Conservation (phyloP, 495 filamentous ascomycete species). For the Beverwykella pulmonaria region DNA sequence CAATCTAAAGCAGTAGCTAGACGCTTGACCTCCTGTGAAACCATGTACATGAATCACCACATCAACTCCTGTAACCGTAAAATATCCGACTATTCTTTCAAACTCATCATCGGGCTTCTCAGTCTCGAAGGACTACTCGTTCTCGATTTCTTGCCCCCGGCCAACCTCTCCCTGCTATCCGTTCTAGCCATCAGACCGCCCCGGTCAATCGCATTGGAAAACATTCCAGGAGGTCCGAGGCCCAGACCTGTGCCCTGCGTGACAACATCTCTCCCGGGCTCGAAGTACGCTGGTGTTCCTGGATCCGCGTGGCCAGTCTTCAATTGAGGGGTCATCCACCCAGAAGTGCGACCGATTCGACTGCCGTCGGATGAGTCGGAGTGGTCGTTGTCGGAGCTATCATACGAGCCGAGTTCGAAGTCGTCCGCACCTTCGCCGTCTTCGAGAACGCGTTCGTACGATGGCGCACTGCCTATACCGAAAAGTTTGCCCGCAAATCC, state of each 20-base stretch:
- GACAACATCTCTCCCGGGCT: constrained; percentile 27
- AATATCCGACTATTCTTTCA: constrained; percentile 9
- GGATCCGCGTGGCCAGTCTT: constrained; percentile 63
- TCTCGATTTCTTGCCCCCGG: constrained; percentile 58
- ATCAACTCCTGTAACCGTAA: not conserved
- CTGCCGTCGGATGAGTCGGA: constrained; percentile 59
- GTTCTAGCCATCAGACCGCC: constrained; percentile 75
- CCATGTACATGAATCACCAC: not conserved
- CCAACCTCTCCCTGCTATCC: constrained; percentile 76
- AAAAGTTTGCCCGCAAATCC: constrained; percentile 55
- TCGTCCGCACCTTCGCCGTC: constrained; percentile 64
- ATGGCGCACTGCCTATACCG: constrained; percentile 52
- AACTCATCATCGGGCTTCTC: constrained; percentile 17
- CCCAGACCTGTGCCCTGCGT: constrained; percentile 37
- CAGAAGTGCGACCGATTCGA: constrained; percentile 58
- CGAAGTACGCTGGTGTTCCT: constrained; percentile 54
- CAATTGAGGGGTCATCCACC: constrained; percentile 65
- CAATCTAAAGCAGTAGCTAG: not conserved
- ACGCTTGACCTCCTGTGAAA: not conserved
- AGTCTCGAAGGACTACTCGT: constrained; percentile 63
- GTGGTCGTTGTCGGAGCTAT: constrained; percentile 38
- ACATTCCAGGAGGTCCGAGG: constrained; percentile 25
- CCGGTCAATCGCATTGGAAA: constrained; percentile 63
- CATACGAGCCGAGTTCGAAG: constrained; percentile 48
- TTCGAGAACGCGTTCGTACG: constrained; percentile 86